phyloP scores from a whole-genome alignment of 2,329 filamentous ascomycete genomes.

The Cercospora nicotianae region DNA sequence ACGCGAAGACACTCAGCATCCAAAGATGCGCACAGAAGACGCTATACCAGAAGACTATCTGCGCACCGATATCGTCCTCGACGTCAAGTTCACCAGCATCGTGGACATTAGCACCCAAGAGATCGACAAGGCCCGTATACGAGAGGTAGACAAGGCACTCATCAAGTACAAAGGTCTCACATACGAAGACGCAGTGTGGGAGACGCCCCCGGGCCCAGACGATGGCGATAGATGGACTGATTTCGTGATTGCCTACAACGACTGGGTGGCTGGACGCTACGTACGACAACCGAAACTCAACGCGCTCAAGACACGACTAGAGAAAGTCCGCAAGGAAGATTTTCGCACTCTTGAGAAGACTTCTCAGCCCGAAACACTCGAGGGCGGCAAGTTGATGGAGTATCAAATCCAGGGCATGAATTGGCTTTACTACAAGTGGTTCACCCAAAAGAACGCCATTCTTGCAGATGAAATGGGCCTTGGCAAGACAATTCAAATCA shows the following conservation, averaged over 20 bases:
- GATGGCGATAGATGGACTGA: conserved; percentile 72
- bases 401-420: conserved; percentile 94
- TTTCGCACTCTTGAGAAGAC: conserved; percentile 64
- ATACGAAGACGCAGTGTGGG: conserved; percentile 92
- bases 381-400: conserved; percentile 80
- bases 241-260: conserved; percentile 79
- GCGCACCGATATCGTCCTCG: conserved; percentile 83
- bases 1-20: conserved; percentile 61
- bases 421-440: conserved; percentile 92
- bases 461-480: conserved; percentile 98
- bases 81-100: conserved; percentile 67
- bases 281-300: conserved; percentile 59
- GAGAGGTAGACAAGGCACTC: conserved; percentile 69
- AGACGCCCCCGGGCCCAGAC: conserved; percentile 67
- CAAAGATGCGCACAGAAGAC: conserved; percentile 70
- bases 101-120: conserved; percentile 62
- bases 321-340: conserved; percentile 68
- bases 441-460: conserved; percentile 78
- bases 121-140: conserved; percentile 69
- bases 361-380: conserved; percentile 70
- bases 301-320: conserved; percentile 66
- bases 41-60: conserved; percentile 87
- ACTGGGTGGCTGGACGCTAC: conserved; percentile 79
- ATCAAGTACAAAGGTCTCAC: conserved; percentile 92
- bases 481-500: conserved; percentile 93